Evolutionary conservation across 129 eudicot genomes (phyloP).

Genomic region (Mikania micrantha): DNA sequence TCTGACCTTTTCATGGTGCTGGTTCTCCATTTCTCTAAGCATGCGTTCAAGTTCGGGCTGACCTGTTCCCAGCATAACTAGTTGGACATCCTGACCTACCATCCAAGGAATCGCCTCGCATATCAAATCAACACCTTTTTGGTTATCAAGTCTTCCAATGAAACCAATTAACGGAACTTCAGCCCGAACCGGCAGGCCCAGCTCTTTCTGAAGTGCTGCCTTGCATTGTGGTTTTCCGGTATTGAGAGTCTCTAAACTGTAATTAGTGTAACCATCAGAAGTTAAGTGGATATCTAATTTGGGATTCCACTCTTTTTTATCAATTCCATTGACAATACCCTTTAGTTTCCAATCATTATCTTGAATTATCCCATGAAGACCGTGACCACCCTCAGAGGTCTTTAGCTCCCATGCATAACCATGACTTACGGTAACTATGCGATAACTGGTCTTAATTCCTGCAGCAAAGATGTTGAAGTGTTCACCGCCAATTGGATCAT

Average conservation of each 20-base stretch:
- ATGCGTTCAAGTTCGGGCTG: conserved; percentile 69
- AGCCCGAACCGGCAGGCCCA: conserved; percentile 63
- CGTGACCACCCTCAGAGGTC: conserved; percentile 90
- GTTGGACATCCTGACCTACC: conserved; percentile 78
- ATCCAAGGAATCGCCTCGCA: conserved; percentile 87
- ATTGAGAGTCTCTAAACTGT: conserved; percentile 60
- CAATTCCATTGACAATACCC: conserved; percentile 90
- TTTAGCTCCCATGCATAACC: conserved; percentile 95
- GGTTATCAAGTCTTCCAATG: conserved; percentile 86
- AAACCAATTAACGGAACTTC: conserved; percentile 77
- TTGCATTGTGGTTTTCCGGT: conserved; percentile 83
- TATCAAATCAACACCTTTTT: conserved; percentile 89
- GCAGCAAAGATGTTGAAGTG: conserved; percentile 96
- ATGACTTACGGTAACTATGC: conserved; percentile 80
- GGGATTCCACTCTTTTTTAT: conserved; percentile 88
- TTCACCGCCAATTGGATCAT: conserved; percentile 90
- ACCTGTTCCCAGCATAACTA: conserved; percentile 89
- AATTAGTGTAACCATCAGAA: conserved; percentile 78
- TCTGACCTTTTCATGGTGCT: conserved; percentile 44
- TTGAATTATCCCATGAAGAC: conserved; percentile 67
- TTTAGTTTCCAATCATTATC: conserved; percentile 87
- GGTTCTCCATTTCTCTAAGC: conserved; percentile 61
- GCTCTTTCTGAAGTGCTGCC: conserved; percentile 76
- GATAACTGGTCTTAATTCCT: conserved; percentile 85
- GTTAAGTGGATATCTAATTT: conserved; percentile 52